Percentiles rank a stretch among this genome's conserved stretches.
phyloP scores from a whole-genome alignment of 371 early-diverging fungal genomes.

The Zancudomyces culisetae region DNA sequence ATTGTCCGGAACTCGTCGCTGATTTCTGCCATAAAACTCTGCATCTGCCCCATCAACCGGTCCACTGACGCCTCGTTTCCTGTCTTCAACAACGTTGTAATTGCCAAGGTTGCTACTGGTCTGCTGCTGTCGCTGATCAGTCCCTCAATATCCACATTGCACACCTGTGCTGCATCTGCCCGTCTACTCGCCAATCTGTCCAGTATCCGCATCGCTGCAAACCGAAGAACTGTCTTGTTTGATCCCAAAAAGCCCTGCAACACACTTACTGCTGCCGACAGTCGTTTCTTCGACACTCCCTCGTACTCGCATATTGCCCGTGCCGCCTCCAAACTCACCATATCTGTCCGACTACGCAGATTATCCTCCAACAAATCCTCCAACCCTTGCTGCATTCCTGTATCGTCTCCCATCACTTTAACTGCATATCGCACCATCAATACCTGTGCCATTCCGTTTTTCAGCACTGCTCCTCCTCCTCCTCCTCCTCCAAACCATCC shows the following conservation, averaged over 20 bases:
- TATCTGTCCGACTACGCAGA: conserved; percentile 84
- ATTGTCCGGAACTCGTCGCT: conserved; percentile 96
- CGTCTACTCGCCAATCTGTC: conserved; percentile 75
- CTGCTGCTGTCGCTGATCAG: conserved; percentile 90
- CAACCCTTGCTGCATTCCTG: conserved; percentile 45
- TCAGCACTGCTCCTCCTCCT: conserved; percentile 28
- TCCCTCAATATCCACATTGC: conserved; percentile 94
- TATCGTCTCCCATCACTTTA: conserved; percentile 76
- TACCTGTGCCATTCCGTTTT: conserved; percentile 76
- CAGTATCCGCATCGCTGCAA: conserved; percentile 90
- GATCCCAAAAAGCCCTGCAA: conserved; percentile 83
- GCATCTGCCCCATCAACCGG: conserved; percentile 93
- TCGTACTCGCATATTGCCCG: conserved; percentile 83
- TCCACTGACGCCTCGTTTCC: conserved; percentile 96
- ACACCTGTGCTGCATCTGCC: conserved; percentile 74
- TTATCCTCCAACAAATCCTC: conserved; percentile 74
- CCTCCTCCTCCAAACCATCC: conserved; percentile 26
- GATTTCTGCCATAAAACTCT: conserved; percentile 90
- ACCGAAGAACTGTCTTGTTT: conserved; percentile 78
- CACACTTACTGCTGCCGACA: conserved; percentile 81
- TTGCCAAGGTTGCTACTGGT: conserved; percentile 94
- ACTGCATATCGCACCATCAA: conserved; percentile 81
- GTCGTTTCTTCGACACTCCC: conserved; percentile 60
- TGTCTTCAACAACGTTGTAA: conserved; percentile 94
- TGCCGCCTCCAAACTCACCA: conserved; percentile 95